phyloP scores from a whole-genome alignment of 352 stramenopile species.

The Bremia lactucae region DNA sequence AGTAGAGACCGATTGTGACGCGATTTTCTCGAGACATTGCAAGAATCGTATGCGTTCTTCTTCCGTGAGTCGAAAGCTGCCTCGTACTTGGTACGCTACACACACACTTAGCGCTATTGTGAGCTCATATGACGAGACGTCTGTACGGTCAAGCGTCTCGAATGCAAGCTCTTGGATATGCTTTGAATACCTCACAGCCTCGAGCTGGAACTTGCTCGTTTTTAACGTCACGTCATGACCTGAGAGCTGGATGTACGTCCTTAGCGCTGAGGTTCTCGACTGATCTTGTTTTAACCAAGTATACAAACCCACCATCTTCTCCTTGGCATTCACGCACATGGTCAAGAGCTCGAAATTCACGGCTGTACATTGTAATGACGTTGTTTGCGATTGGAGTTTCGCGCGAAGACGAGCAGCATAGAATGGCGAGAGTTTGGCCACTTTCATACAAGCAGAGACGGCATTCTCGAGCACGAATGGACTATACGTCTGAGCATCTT shows the following conservation, averaged over 20 bases:
- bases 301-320: conserved; percentile 32
- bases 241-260: conserved; percentile 19
- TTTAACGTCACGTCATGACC: conserved; percentile 2
- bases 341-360: conserved; percentile 13
- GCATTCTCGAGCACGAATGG: conserved; percentile 9
- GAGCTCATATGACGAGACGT: conserved; percentile 17
- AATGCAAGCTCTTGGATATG: conserved; percentile 15
- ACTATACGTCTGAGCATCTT: conserved; percentile 9
- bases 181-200: conserved; percentile 5
- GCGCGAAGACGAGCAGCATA: conserved; percentile 24
- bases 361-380: conserved; percentile 19
- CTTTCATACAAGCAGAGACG: conserved; percentile 14
- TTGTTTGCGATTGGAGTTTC: conserved; percentile 22
- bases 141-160: conserved; percentile 11
- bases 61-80: conserved; percentile 36
- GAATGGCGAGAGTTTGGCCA: conserved; percentile 29
- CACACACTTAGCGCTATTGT: conserved; percentile 30
- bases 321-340: conserved; percentile 8
- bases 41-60: conserved; percentile 36
- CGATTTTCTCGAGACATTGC: conserved; percentile 30
- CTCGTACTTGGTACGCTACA: conserved; percentile 35
- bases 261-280: conserved; percentile 7
- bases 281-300: conserved; percentile 28
- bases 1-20: conserved; percentile 11
- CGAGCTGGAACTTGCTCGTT: conserved; percentile 13